A percentile compares a stretch with the other conserved stretches of the same genome.
phyloP scores from a whole-genome alignment of 805 yeast genomes.

The Metschnikowia lochheadii region DNA sequence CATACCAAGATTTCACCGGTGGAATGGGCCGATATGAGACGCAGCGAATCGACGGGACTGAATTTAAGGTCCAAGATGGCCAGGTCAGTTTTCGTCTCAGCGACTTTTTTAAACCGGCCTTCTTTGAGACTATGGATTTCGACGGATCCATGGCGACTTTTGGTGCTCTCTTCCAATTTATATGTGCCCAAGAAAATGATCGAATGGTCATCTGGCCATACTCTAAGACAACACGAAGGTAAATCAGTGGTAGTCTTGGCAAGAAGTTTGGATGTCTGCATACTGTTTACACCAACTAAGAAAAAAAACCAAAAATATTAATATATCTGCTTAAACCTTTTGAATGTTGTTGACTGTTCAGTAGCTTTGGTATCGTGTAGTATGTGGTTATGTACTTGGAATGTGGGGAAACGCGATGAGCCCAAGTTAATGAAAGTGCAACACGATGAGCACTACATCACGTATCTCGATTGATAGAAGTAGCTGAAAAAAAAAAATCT shows the following conservation, averaged over 20 bases:
- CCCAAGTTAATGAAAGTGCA: no score
- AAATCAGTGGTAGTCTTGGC: conserved; percentile 39
- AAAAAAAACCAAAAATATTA: no score
- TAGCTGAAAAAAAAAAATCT: no score
- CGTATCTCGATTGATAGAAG: no score
- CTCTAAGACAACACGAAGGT: conserved; percentile 83
- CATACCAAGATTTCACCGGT: conserved; percentile 72
- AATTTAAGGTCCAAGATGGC: conserved; percentile 80
- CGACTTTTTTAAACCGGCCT: conserved; percentile 10
- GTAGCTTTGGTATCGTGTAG: background rate
- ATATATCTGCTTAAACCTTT: no score
- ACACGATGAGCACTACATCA: background rate
- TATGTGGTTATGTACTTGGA: background rate
- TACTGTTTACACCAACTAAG: background rate
- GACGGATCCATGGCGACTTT: conserved; percentile 60
- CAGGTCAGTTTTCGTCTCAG: conserved; percentile 38
- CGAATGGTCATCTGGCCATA: conserved; percentile 47
- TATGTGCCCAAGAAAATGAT: conserved; percentile 75
- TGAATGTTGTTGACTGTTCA: no score
- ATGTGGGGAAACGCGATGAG: conserved; percentile 5
- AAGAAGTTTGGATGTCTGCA: conserved; percentile 9
- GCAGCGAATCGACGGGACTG: conserved; percentile 47
- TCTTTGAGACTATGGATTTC: conserved; percentile 35
- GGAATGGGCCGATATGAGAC: conserved; percentile 68
- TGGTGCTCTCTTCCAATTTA: conserved; percentile 53